phyloP scores from a whole-genome alignment of 2,329 filamentous ascomycete genomes.

The Thelonectria rubi region DNA sequence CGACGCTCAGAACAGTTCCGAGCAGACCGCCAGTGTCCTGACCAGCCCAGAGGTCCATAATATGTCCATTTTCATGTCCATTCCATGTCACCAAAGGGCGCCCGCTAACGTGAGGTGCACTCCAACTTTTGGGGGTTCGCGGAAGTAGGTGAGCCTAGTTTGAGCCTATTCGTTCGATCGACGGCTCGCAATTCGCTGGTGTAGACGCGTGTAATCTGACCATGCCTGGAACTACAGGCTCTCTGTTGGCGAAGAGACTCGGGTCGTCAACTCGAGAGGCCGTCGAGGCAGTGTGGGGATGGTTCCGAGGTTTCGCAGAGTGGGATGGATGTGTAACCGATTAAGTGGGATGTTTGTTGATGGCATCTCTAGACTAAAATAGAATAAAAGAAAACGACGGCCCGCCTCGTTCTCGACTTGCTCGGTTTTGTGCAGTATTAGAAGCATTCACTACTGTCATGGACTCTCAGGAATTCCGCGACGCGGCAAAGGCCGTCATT shows the following conservation, averaged over 20 bases:
- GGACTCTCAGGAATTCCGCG: slow-evolving; percentile 81
- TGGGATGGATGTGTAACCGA: neutral
- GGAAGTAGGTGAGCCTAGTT: neutral
- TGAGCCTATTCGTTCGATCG: neutral
- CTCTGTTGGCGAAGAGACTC: too few species aligned
- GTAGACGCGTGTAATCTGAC: neutral
- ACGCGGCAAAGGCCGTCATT: slow-evolving; percentile 79
- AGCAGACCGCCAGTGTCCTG: neutral
- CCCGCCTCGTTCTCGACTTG: neutral
- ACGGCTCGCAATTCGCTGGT: neutral
- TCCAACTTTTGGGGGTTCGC: too few species aligned
- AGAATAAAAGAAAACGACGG: neutral
- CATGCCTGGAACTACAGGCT: neutral
- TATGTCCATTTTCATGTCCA: neutral
- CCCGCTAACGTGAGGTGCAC: neutral
- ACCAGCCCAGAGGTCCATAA: neutral
- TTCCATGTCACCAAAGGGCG: neutral
- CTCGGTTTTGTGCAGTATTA: neutral
- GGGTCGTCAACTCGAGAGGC: too few species aligned
- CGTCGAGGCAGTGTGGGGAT: neutral
- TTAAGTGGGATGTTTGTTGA: neutral
- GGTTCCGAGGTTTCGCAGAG: neutral
- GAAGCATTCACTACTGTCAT: slow-evolving; percentile 57
- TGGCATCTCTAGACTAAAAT: neutral
- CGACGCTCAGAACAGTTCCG: neutral